Base-by-base conservation (phyloP, 2,329 filamentous ascomycete species). In the Hypoxylon sp. region DNA sequence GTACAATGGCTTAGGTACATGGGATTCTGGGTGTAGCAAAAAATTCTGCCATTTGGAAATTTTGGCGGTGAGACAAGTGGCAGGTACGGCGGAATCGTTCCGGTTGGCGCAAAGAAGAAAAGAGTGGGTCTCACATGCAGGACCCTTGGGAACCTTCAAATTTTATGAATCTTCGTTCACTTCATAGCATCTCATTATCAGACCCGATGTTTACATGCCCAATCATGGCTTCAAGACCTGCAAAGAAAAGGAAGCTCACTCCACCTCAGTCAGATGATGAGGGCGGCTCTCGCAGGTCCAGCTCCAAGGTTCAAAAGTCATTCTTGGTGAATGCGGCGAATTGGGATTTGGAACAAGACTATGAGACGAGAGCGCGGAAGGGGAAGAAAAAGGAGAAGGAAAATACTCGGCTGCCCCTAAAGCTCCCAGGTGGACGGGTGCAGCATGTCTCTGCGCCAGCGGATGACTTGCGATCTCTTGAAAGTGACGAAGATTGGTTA, bases 271-370 rank as follows among this genome's bases (percentile, higher is more conserved):
- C 80, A 1, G 82, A 84, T 44, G 83, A 83, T 45, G 82, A 84
- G 46, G 73, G 74, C 11, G 56, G 75, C 70, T 68, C 76, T 68
- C 36, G 74, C 70, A 61, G 72, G 54, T 70, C 76, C 56, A 70
- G 67, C 28, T 63, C 73, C 26, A 82, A 80, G 56, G 78, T 82
- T n/a, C 84, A 87, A 61, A 86, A 86, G 70, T 85, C 86, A 56
- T 93, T 94, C 77, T 86, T 92, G 80, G 87, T 87, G 73, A 90
- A 87, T 73, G 93, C 91, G 4, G 85, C 92, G 63, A 90, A 89
- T 79, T 98, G 95, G 93, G 89, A 97, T 74, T 85, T 97, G 50
- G 96, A 97, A 81, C 91, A 97, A 76, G 91, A 93, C 78, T 98
- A 97, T 82, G 93, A 97, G 78, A 87, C 87, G 65, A 88, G 89